These are phyloP conservation scores for Sugiyamaella novakii DNA, from an alignment of 1,139 yeast genomes.

Conservation along the genomic window DNA sequence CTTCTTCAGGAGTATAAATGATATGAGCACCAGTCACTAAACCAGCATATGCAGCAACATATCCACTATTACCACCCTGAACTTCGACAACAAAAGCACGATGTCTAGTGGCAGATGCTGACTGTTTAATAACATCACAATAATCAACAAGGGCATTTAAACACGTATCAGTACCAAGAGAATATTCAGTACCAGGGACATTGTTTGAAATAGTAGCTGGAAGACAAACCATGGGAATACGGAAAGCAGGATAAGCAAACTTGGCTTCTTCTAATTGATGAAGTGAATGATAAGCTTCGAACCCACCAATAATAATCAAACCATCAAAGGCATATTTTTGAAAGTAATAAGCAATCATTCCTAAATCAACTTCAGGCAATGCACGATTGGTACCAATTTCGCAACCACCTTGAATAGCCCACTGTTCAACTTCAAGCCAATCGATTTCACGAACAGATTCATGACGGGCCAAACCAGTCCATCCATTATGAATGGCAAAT, in stretches of 20 bases:
- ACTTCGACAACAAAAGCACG: slow-evolving; percentile 95
- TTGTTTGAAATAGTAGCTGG: slow-evolving; percentile 98
- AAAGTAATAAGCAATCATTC: slow-evolving; percentile 86
- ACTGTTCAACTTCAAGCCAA: slow-evolving; percentile 88
- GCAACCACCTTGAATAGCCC: slow-evolving; percentile 92
- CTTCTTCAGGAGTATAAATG: slow-evolving; percentile 89
- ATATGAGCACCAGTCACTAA: slow-evolving; percentile 91
- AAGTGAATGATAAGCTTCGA: slow-evolving; percentile 85
- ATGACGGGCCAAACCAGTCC: slow-evolving; percentile 82
- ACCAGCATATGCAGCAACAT: slow-evolving; percentile 85
- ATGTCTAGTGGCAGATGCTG: slow-evolving; percentile 92
- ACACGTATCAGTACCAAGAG: slow-evolving; percentile 93
- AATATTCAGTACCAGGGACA: slow-evolving; percentile 96
- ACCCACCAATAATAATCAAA: slow-evolving; percentile 88
- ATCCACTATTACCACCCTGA: slow-evolving; percentile 97
- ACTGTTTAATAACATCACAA: slow-evolving; percentile 93
- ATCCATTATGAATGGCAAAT: slow-evolving; percentile 87
- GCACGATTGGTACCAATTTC: slow-evolving; percentile 93
- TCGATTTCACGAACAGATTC: slow-evolving; percentile 71
- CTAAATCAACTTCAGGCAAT: slow-evolving; percentile 78
- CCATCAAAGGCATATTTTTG: slow-evolving; percentile 87
- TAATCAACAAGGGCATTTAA: slow-evolving; percentile 84
- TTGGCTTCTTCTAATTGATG: slow-evolving; percentile 77
- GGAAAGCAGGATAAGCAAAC: slow-evolving; percentile 77
- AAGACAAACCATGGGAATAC: slow-evolving; percentile 88